phyloP scores from a whole-genome alignment of 1,284 basidiomycete genomes.

The Trichosporon ovoides region DNA sequence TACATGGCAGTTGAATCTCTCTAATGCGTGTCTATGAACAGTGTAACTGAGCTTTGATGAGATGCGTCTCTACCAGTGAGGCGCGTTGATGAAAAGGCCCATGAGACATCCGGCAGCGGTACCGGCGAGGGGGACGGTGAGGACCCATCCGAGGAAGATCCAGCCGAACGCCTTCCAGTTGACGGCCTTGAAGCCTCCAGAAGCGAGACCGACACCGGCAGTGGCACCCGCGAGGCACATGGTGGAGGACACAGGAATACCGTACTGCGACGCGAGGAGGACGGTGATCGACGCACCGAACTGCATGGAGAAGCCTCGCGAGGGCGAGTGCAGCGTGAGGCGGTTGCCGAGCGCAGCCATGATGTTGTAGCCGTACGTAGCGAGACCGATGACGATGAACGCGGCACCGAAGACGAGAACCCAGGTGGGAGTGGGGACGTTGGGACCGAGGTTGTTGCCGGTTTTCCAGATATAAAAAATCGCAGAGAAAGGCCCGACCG shows the following conservation, averaged over 20 bases:
- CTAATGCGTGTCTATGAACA: too few species aligned
- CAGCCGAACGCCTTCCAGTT: conserved; percentile 35
- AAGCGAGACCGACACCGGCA: conserved; percentile 50
- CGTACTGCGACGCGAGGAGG: conserved; percentile 49
- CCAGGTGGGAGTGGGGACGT: conserved; percentile 49
- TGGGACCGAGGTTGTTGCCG: conserved; percentile 30
- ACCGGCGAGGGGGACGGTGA: conserved; percentile 49
- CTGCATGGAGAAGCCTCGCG: conserved; percentile 53
- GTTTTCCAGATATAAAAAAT: conserved; percentile 49
- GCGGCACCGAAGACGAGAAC: conserved; percentile 49
- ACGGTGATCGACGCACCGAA: conserved; percentile 51
- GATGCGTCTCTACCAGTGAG: conserved; percentile 26
- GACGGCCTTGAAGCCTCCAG: conserved; percentile 45
- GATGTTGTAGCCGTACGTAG: conserved; percentile 49
- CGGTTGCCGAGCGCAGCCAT: conserved; percentile 50
- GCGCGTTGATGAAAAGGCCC: conserved; percentile 46
- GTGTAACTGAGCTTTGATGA: too few species aligned
- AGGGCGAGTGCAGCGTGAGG: conserved; percentile 51
- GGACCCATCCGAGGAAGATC: conserved; percentile 36
- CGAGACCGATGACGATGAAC: conserved; percentile 50
- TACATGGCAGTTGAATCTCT: too few species aligned
- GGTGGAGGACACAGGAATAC: conserved; percentile 47
- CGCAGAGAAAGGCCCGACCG: conserved; percentile 43
- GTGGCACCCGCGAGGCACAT: conserved; percentile 53
- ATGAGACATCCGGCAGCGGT: conserved; percentile 44